Evolutionary conservation across 2,329 filamentous ascomycete species (phyloP).

Genomic region (Xylaria sp.): DNA sequence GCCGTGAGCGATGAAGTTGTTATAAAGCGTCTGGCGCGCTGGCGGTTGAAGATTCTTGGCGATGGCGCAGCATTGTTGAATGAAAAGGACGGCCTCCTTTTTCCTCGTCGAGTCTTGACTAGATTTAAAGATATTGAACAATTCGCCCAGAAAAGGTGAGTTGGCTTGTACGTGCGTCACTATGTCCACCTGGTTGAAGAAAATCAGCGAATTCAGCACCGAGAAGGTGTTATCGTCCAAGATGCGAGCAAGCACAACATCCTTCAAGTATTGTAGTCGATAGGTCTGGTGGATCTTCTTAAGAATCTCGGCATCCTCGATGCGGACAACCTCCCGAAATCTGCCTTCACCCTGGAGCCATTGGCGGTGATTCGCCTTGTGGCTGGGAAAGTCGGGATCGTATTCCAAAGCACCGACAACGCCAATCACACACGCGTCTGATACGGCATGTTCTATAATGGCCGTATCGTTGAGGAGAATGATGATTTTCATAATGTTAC

Average conservation of each 20-base stretch:
- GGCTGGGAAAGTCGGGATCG: constrained; percentile 95
- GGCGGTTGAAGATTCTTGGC: constrained; percentile 93
- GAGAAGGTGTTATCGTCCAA: constrained; percentile 98
- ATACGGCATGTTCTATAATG: constrained; percentile 94
- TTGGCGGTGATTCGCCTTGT: constrained; percentile 96
- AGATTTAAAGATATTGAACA: constrained; percentile 85
- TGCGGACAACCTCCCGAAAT: constrained; percentile 95
- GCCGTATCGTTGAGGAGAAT: constrained; percentile 94
- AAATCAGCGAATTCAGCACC: constrained; percentile 96
- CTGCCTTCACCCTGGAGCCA: constrained; percentile 89
- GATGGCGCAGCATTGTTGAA: constrained; percentile 94
- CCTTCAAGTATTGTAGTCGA: constrained; percentile 94
- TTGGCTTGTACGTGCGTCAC: constrained; percentile 93
- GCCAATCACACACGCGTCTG: constrained; percentile 87
- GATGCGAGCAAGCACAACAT: constrained; percentile 96
- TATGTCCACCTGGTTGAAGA: constrained; percentile 99
- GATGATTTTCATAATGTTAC: constrained; percentile 97
- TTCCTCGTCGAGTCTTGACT: constrained; percentile 77
- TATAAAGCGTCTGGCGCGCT: constrained; percentile 82
- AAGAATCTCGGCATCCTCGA: constrained; percentile 82
- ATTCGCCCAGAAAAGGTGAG: constrained; percentile 78
- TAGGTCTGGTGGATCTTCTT: constrained; percentile 97
- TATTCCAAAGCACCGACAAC: constrained; percentile 97
- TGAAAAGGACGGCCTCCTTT: constrained; percentile 94
- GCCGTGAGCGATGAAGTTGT: constrained; percentile 88